Conservation (phyloP, 2,329 filamentous ascomycete genomes). For the Alternaria sp. region DNA sequence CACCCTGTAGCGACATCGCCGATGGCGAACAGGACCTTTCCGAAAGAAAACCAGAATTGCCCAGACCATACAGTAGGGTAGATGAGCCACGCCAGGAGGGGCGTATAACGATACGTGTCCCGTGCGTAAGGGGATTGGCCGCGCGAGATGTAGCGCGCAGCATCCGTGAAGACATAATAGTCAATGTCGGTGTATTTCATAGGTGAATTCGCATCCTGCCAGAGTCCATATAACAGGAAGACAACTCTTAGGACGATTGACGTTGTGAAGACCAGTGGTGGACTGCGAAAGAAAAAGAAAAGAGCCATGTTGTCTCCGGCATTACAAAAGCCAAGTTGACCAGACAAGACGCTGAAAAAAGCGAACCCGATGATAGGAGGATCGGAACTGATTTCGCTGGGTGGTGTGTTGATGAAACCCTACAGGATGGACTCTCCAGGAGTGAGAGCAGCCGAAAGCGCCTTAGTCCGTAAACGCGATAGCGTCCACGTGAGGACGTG, state of each 20-base stretch:
- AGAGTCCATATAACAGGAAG: slow-evolving; percentile 86
- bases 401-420: background rate
- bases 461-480: slow-evolving; percentile 24
- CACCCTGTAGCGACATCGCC: slow-evolving; percentile 86
- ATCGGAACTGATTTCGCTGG: background rate
- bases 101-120: slow-evolving; percentile 97
- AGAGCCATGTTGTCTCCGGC: slow-evolving; percentile 28
- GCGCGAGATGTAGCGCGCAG: slow-evolving; percentile 75
- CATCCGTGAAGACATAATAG: slow-evolving; percentile 98
- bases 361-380: background rate
- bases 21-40: slow-evolving; percentile 83
- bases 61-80: slow-evolving; percentile 74
- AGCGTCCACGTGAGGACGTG: slow-evolving; percentile 31
- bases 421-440: slow-evolving; percentile 2
- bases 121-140: slow-evolving; percentile 80
- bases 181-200: slow-evolving; percentile 99
- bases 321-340: background rate
- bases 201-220: slow-evolving; percentile 89
- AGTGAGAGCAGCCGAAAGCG: slow-evolving; percentile 22
- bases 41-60: slow-evolving; percentile 75
- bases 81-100: slow-evolving; percentile 88
- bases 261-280: slow-evolving; percentile 49
- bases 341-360: background rate
- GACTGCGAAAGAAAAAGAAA: slow-evolving; percentile 43
- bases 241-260: slow-evolving; percentile 69